A percentile compares a stretch with the other conserved stretches of the same genome.
These are phyloP conservation scores for Leishmania arabica DNA, from an alignment of 208 protist species.

Conservation along the genomic window DNA sequence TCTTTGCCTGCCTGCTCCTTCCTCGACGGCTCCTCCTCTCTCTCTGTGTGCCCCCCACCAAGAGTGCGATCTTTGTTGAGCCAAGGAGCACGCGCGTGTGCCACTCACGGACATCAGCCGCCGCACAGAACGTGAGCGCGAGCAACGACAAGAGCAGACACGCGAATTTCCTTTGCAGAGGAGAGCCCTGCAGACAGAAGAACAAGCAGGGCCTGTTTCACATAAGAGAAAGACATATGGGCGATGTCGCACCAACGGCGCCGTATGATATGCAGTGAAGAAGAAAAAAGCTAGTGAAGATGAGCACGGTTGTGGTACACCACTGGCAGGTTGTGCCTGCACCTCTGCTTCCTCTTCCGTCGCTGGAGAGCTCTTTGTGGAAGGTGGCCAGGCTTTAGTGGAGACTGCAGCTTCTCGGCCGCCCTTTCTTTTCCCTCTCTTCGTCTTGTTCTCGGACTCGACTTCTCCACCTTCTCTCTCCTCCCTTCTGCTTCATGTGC, in stretches of 20 bases:
- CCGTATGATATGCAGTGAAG: not conserved
- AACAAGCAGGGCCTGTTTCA: not conserved
- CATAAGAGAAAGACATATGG: not conserved
- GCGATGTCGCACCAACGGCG: not conserved
- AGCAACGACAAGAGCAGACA: not conserved
- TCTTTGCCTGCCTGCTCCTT: slow-evolving; percentile 2
- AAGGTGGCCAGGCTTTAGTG: not conserved
- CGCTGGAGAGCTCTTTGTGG: not conserved
- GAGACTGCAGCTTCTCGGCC: not conserved
- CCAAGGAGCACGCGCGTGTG: not conserved
- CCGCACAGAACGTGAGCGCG: not conserved
- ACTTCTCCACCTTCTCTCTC: not conserved
- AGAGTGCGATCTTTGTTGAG: not conserved
- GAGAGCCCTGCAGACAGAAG: not conserved
- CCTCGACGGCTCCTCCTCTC: not conserved
- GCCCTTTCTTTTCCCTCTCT: not conserved
- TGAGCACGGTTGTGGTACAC: not conserved
- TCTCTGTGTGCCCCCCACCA: not conserved
- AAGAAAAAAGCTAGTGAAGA: not conserved
- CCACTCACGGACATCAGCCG: not conserved
- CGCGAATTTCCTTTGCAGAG: not conserved
- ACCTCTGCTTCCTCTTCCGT: not conserved
- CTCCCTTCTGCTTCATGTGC: not conserved
- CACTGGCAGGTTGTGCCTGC: not conserved
- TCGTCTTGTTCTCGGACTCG: not conserved